Base-by-base conservation (phyloP, 2,329 filamentous ascomycete genomes). In the Xylaria sp. region DNA sequence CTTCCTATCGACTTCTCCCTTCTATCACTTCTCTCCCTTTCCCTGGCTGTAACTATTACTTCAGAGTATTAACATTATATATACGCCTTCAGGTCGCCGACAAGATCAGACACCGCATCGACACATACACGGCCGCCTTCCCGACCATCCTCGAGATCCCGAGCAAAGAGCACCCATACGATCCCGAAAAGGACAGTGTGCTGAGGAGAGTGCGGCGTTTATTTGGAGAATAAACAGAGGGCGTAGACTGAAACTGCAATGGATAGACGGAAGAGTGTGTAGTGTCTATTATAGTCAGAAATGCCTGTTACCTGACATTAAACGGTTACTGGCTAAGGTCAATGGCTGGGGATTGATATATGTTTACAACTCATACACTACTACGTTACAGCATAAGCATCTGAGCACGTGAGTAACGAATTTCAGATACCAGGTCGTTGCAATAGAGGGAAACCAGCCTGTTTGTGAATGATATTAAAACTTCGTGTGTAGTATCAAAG, bases 151-250 rank as follows among this genome's bases (percentile, higher is more conserved):
- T 99, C 67, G 96, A 99, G 82, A 98, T 99, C 70, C 96, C 96
- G 28, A 97, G 94, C 83, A 99, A 99, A 86, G 96, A 99, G 81
- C 96, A 99, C 80, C 96, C 96, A 1, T 99, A 99, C 79, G 95
- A 99, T 77, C 96, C 96, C 0, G 96, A 99, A 83, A 99, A 99
- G 86, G 96, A 99, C 81, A 98, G 95, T 79, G 95, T 99, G 52
- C 82, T 99, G 82, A 92, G 94, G 83, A 88, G 96, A 74, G 96
- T 99, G 55, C 84, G 87, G 70, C 84, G 87, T 68, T 73, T 89
- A 66, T 91, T 91, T 83, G 89, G 89, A 75, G 89, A 94, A 84
- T 94, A 88, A 79, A 28, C 6, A 73, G 80, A 72, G 54, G 28
- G 4, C 4, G 25, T 12, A 12, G 2, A 12, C 3, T n/a, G 25